Percentiles rank a stretch among this genome's conserved stretches.
Conservation (phyloP, 176 grass and related monocot species). For the Musa beccarii region DNA sequence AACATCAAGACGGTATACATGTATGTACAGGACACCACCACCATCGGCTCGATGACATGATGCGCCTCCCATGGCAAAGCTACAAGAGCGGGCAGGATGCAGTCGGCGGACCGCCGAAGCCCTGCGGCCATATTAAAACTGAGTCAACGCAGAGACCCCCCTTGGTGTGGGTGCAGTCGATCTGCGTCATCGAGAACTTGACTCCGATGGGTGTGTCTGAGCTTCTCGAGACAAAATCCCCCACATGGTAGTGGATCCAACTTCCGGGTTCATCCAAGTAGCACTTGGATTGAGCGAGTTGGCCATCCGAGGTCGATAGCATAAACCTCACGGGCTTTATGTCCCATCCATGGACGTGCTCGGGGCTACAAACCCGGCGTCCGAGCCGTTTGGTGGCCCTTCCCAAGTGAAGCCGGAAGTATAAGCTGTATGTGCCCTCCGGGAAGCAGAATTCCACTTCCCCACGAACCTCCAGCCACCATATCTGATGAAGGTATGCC, state of each 20-base stretch:
- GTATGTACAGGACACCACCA: too few relatives aligned
- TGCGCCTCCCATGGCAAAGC: background rate
- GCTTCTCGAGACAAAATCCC: conserved; percentile 59
- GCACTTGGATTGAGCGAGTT: conserved; percentile 61
- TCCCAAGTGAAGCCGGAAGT: conserved; percentile 67
- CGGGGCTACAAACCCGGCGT: conserved; percentile 40
- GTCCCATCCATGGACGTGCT: conserved; percentile 81
- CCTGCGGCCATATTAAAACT: conserved; percentile 53
- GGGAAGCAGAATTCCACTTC: conserved; percentile 80
- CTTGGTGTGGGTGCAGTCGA: conserved; percentile 96
- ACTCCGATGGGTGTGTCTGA: conserved; percentile 29
- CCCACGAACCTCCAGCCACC: conserved; percentile 93
- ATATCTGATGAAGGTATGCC: conserved; percentile 75
- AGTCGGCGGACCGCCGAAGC: conserved; percentile 5
- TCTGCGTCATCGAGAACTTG: conserved; percentile 75
- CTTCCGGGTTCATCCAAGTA: conserved; percentile 60
- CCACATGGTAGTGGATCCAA: conserved; percentile 74
- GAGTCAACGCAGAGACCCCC: conserved; percentile 88
- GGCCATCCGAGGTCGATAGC: conserved; percentile 70
- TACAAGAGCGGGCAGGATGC: background rate
- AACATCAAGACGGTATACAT: too few relatives aligned
- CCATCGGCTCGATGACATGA: too few relatives aligned
- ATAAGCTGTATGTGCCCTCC: conserved; percentile 77
- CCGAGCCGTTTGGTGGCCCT: conserved; percentile 52
- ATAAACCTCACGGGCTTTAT: conserved; percentile 77